phyloP scores from a whole-genome alignment of 805 yeast species.

The Candida koratica region DNA sequence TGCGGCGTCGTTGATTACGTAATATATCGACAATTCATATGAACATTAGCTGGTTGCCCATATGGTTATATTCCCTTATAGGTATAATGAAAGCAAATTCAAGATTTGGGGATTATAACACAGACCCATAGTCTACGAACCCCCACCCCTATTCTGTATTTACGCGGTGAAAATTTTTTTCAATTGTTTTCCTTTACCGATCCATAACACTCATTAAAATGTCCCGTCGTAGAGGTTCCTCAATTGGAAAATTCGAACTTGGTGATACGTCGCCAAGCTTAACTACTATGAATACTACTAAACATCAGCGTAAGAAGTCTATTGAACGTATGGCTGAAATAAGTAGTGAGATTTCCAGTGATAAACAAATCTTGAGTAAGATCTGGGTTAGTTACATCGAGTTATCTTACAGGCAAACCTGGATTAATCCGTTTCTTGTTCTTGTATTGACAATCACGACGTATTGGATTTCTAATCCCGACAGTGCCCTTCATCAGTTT shows the following conservation, averaged over 20 bases:
- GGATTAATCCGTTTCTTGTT: slow-evolving; percentile 65
- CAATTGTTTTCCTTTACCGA: not conserved
- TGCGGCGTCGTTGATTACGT: too few species aligned
- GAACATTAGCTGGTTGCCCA: too few species aligned
- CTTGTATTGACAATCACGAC: slow-evolving; percentile 37
- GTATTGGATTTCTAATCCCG: slow-evolving; percentile 55
- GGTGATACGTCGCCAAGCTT: slow-evolving; percentile 73
- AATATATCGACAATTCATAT: too few species aligned
- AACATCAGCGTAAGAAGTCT: slow-evolving; percentile 34
- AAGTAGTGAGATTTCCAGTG: slow-evolving; percentile 28
- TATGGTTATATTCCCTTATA: too few species aligned
- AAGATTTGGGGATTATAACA: too few species aligned
- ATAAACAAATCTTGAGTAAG: slow-evolving; percentile 53
- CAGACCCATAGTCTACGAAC: too few species aligned
- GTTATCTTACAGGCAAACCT: slow-evolving; percentile 55
- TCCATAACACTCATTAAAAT: not conserved
- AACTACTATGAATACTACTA: slow-evolving; percentile 57
- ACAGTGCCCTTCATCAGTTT: slow-evolving; percentile 51
- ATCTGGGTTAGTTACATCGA: slow-evolving; percentile 57
- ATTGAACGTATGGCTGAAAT: slow-evolving; percentile 31
- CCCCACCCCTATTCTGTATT: slow-evolving; percentile 5
- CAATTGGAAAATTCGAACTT: slow-evolving; percentile 68
- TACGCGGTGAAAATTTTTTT: slow-evolving; percentile 6
- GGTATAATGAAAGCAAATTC: too few species aligned
- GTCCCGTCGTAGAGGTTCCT: slow-evolving; percentile 51